Evolutionary conservation across 805 yeast genomes (phyloP), one percentile per base, ranked within the genome.

Genomic region (Candida nitratophila): DNA sequence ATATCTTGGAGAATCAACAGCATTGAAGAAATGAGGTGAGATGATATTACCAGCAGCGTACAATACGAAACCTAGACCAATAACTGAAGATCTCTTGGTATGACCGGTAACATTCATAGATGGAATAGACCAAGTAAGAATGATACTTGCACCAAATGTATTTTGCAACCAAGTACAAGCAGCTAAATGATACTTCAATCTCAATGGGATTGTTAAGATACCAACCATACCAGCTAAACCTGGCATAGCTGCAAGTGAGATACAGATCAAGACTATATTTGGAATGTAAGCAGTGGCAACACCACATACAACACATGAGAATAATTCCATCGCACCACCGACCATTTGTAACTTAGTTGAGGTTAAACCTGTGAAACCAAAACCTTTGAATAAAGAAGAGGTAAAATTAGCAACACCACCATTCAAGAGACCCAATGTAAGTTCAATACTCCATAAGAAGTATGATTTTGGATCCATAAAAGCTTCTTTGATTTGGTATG

Each of bases 21-120:
- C 63, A 44, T 66, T 67, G 63, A 83, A 84, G 12, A 85, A 69
- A 59, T 81, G 87, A 4, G 90, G 87, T 4, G 88, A 88, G 42
- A 79, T 72, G 39, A 82, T 62, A 53, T 80, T 78, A 17, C 86
- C 86, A 37, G 75, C 73, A 40, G 86, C 78, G 54, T 80, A 83
- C 4, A 77, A 79, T 44, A 81, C 68, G 61, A 83, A 67, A 35
- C 73, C 70, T 27, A 76, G 59, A 3, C 81, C 79, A 39, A 74
- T 73, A 15, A 75, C 71, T 7, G 74, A 66, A 48, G 74, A 65
- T 55, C 80, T 76, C 60, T 83, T 83, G 8, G 86, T 80, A 45
- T 74, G 74, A 3, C 89, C 89, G 2, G 85, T 76, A 24, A 78
- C 69, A 55, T 83, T 57, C 30, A 61, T 60, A 12, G 36, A 33